phyloP scores from a whole-genome alignment of 768 basidiomycete genomes.

The Trametes cubensis region DNA sequence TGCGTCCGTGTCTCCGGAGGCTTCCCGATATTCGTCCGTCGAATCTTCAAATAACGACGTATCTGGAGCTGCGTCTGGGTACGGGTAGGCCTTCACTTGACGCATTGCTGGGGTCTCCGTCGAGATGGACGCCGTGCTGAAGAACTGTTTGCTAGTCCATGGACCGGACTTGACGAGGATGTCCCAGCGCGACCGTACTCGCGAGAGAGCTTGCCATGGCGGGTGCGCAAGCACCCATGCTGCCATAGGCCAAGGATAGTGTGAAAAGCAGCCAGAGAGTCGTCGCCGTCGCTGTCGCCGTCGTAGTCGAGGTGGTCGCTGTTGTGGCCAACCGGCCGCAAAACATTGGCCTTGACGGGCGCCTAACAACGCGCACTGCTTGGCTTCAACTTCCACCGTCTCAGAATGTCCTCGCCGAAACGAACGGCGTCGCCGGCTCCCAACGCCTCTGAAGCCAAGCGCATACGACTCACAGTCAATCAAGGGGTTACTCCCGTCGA shows the following conservation, averaged over 20 bases:
- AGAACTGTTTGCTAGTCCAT: constrained; percentile 27
- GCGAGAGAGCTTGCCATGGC: constrained; percentile 22
- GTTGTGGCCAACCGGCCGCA: neutral
- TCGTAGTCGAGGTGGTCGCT: neutral
- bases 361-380: constrained; percentile 3
- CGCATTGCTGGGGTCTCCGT: constrained; percentile 40
- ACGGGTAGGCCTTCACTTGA: constrained; percentile 40
- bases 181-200: constrained; percentile 22
- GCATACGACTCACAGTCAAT: constrained; percentile 40
- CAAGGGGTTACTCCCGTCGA: constrained; percentile 79
- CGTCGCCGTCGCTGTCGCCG: neutral
- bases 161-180: constrained; percentile 5
- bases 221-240: constrained; percentile 28
- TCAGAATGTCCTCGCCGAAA: constrained; percentile 38
- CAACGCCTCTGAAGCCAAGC: constrained; percentile 37
- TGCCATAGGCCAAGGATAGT: constrained; percentile 25
- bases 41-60: constrained; percentile 41
- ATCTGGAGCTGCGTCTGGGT: constrained; percentile 37
- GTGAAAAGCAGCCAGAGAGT: neutral
- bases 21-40: constrained; percentile 38
- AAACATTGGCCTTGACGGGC: neutral
- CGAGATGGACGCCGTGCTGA: constrained; percentile 24
- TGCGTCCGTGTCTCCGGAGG: constrained; percentile 13
- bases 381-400: constrained; percentile 13
- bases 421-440: constrained; percentile 41